Conservation (phyloP, 1,284 basidiomycete genomes). For the Sanghuangporus weigelae region DNA sequence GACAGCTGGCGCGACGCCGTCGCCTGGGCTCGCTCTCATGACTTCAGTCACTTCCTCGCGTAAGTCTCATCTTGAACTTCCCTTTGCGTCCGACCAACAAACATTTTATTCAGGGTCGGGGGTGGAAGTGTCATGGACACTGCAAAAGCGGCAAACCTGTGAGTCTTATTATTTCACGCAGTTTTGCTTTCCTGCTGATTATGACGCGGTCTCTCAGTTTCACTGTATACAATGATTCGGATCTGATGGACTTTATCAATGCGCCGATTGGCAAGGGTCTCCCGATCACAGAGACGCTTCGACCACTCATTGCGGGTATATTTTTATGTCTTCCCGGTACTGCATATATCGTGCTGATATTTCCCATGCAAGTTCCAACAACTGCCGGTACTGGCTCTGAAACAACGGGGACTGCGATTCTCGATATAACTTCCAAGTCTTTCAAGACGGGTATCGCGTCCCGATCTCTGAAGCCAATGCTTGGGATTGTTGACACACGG, state of each 20-base stretch:
- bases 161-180: constrained; percentile 26
- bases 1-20: constrained; percentile 86
- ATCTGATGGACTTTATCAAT: constrained; percentile 95
- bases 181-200: constrained; percentile 4
- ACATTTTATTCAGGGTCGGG: constrained; percentile 58
- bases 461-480: constrained; percentile 83
- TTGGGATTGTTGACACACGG: constrained; percentile 83
- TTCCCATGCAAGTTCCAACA: constrained; percentile 62
- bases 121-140: constrained; percentile 97
- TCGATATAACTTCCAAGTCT: constrained; percentile 84
- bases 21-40: constrained; percentile 76
- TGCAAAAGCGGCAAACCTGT: constrained; percentile 89
- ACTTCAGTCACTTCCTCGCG: constrained; percentile 95
- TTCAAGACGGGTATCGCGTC: constrained; percentile 98
- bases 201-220: constrained; percentile 42
- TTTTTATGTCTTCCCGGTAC: constrained; percentile 1
- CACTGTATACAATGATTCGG: constrained; percentile 84
- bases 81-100: background rate
- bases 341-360: background rate
- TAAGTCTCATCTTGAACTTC: constrained; percentile 31
- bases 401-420: constrained; percentile 96
- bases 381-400: constrained; percentile 98
- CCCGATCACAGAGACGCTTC: constrained; percentile 71
- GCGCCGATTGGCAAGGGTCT: constrained; percentile 92
- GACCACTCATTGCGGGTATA: constrained; percentile 80